Evolutionary conservation across 495 filamentous ascomycete genomes (phyloP), one percentile per base, ranked within the genome.

Genomic region (Rostrohypoxylon terebratum): DNA sequence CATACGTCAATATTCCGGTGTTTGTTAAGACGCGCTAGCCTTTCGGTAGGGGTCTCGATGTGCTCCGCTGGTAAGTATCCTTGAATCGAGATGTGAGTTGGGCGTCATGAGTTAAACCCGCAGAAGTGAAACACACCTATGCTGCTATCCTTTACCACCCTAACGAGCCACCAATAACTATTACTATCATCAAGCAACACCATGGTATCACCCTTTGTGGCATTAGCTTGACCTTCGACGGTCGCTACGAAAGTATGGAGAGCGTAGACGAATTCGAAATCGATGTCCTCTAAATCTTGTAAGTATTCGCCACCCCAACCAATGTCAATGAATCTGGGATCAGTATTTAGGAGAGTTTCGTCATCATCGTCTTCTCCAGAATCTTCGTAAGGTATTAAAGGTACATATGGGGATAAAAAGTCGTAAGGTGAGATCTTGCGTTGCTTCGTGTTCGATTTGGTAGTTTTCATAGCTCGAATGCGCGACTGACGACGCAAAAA

Each of bases 181-280:
- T 99, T 99, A 79, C 93, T 97, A 75, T 99, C 96, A 78, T 98
- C 96, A n/a, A 99, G 87, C 44, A 99, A 88, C n/a, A 98, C 94
- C 96, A 99, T 99, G 14, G 94, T 98, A 76, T 99, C 96, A 34
- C 96, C 96, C 83, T 99, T 99, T 9, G 93, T 93, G 51, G 96
- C 96, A 84, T 98, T 98, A 64, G 96, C 96, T 81, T 99, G 96
- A 6, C 96, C 96, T 81, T 99, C 96, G 58, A 98, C 96, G 0
- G 95, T 98, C 36, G 96, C 96, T 60, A 96, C 92, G 77, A 99
- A 99, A 25, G 94, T 98, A 80, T 98, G 96, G 66, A 99, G 85
- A 54, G 96, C 96, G 81, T 99, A 99, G 63, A 99, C 96, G 81
- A 98, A 97, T 74, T 98, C 95, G 81, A 99, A 98, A 86, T 99